Evolutionary conservation across 164 flowering plant species (phyloP).

Genomic region (Buxus sempervirens): DNA sequence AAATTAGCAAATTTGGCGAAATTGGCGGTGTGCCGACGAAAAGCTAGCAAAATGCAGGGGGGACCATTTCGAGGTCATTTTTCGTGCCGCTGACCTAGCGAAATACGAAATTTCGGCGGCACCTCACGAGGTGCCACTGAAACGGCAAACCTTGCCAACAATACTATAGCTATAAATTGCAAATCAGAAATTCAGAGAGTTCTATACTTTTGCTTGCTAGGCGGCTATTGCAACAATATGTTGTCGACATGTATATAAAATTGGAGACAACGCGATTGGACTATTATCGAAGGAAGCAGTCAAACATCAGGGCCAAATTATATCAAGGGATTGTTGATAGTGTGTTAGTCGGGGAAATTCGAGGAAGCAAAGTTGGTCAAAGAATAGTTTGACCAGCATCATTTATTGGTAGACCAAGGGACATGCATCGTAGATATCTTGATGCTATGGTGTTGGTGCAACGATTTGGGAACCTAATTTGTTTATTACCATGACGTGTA

Average conservation of each 20-base stretch:
- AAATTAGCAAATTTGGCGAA: too few relatives aligned
- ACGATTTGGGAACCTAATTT: neutral
- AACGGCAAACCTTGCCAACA: too few relatives aligned
- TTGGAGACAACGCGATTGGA: constrained; percentile 8
- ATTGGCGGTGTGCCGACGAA: too few relatives aligned
- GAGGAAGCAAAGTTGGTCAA: neutral
- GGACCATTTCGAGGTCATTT: too few relatives aligned
- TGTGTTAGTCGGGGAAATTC: neutral
- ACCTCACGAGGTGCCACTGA: too few relatives aligned
- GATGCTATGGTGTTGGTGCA: constrained; percentile 3
- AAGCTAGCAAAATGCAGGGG: too few relatives aligned
- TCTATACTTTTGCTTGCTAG: neutral
- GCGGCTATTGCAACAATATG: constrained; percentile 17
- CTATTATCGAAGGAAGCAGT: constrained; percentile 9
- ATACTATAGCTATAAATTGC: neutral
- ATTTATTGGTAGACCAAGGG: constrained; percentile 15
- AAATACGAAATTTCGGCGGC: too few relatives aligned
- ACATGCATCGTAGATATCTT: constrained; percentile 5
- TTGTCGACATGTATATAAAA: constrained; percentile 19
- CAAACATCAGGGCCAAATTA: neutral
- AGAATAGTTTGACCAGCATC: constrained; percentile 7
- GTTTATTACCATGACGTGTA: constrained; percentile 7
- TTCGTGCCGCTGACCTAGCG: too few relatives aligned
- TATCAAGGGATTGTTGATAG: constrained; percentile 16
- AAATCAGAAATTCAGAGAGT: neutral